Evolutionary conservation across 371 early-diverging fungal species (phyloP).

Genomic region (Batkoa obscura): DNA sequence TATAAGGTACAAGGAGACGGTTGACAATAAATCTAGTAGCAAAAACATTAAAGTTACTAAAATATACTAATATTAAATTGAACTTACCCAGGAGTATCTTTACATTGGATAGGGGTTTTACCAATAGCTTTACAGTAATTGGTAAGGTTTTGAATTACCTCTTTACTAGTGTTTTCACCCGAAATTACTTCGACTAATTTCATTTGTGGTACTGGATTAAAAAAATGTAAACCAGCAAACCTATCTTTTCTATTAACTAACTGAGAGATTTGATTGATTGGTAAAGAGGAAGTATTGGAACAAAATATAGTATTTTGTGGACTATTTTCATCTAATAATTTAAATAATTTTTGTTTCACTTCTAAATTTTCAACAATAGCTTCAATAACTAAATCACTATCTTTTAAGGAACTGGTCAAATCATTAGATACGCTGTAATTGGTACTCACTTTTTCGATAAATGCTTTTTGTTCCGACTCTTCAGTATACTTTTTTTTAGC

Average conservation of each 20-base stretch:
- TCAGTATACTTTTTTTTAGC: conserved; percentile 77
- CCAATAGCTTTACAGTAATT: conserved; percentile 48
- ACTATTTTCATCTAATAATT: conserved; percentile 42
- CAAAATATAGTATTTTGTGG: conserved; percentile 58
- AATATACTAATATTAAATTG: neutral
- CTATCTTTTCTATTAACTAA: conserved; percentile 31
- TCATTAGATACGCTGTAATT: conserved; percentile 46
- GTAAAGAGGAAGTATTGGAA: conserved; percentile 82
- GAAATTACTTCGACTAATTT: conserved; percentile 87
- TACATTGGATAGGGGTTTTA: conserved; percentile 82
- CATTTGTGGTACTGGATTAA: conserved; percentile 95
- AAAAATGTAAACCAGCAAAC: conserved; percentile 86
- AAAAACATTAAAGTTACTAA: neutral
- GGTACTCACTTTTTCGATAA: conserved; percentile 37
- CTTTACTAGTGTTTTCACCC: conserved; percentile 35
- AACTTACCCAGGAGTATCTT: conserved; percentile 86
- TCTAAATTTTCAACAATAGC: conserved; percentile 88
- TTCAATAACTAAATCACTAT: conserved; percentile 67
- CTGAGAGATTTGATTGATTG: conserved; percentile 62
- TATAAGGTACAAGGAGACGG: conserved; percentile 86
- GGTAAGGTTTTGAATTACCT: conserved; percentile 34
- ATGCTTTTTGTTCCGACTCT: conserved; percentile 33
- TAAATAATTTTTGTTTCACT: conserved; percentile 65
- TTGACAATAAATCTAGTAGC: conserved; percentile 76
- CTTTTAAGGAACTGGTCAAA: conserved; percentile 23